These are phyloP conservation scores for Zopfochytrium polystomum DNA, from an alignment of 371 early-diverging fungal species.

Conservation along the genomic window DNA sequence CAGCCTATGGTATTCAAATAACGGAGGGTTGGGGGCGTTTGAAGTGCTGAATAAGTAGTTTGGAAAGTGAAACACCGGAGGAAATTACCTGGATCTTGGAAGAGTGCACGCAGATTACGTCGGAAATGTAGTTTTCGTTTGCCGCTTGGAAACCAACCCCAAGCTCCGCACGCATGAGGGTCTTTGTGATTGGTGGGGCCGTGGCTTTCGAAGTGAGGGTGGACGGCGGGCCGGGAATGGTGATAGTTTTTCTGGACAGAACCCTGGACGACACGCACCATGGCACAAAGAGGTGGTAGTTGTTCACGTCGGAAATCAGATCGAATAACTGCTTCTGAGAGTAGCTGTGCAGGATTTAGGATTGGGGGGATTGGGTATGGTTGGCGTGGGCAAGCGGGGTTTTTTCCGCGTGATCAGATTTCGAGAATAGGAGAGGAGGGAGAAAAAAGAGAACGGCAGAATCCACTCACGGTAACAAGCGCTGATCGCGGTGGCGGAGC, in stretches of 20 bases:
- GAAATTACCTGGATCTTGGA: constrained; percentile 3
- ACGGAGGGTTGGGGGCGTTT: background rate
- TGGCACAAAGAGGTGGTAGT: constrained; percentile 74
- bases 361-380: too few relatives aligned
- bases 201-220: background rate
- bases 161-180: constrained; percentile 62
- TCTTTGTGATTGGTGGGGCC: constrained; percentile 6
- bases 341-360: constrained; percentile 59
- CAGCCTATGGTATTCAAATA: constrained; percentile 45
- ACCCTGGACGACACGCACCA: constrained; percentile 70
- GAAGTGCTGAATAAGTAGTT: background rate
- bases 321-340: constrained; percentile 71
- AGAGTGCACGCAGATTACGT: constrained; percentile 60
- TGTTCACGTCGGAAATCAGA: constrained; percentile 71
- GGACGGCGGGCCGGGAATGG: too few relatives aligned
- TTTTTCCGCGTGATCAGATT: too few relatives aligned
- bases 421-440: too few relatives aligned
- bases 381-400: too few relatives aligned
- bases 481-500: too few relatives aligned
- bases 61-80: background rate
- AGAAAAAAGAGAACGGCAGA: too few relatives aligned
- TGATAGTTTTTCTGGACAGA: constrained; percentile 35
- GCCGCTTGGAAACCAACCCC: constrained; percentile 72
- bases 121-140: constrained; percentile 71
- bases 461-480: too few relatives aligned